Conservation (phyloP, 768 basidiomycete genomes). For the Lentinula aciculospora region DNA sequence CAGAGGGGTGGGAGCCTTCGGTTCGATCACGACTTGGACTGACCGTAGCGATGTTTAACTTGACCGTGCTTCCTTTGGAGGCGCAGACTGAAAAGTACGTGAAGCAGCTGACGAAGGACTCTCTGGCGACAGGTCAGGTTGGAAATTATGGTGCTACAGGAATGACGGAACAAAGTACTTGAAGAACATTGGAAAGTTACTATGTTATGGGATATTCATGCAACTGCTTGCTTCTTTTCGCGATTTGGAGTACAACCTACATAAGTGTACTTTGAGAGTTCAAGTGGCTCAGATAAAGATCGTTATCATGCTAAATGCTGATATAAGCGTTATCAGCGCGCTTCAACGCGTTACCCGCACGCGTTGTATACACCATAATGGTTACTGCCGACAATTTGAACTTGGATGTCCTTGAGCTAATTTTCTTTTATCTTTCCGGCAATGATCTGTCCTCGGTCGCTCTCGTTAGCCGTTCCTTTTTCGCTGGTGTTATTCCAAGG, state of each 20-base stretch:
- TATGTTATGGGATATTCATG: too few relatives aligned
- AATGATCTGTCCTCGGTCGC: conserved; percentile 56
- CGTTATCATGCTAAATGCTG: too few relatives aligned
- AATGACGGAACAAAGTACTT: background rate
- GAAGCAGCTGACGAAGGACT: background rate
- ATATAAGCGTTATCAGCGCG: background rate
- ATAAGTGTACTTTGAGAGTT: too few relatives aligned
- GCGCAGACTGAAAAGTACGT: conserved; percentile 15
- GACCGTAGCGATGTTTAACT: conserved; percentile 53
- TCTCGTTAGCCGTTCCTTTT: conserved; percentile 61
- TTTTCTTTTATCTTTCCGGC: conserved; percentile 48
- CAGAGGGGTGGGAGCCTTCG: conserved; percentile 65
- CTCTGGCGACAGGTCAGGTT: background rate
- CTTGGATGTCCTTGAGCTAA: conserved; percentile 67
- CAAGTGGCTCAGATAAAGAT: too few relatives aligned
- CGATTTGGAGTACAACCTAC: too few relatives aligned
- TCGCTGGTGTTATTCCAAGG: conserved; percentile 55
- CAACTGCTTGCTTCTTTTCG: too few relatives aligned
- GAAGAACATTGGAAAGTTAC: too few relatives aligned
- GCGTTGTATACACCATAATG: conserved; percentile 30
- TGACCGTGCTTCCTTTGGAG: conserved; percentile 36
- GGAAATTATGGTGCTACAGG: background rate
- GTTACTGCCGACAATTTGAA: conserved; percentile 64
- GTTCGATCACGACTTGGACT: conserved; percentile 50
- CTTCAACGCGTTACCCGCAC: too few relatives aligned